Evolutionary conservation across 2,329 filamentous ascomycete species (phyloP).

Genomic region (Esteya vermicola): DNA sequence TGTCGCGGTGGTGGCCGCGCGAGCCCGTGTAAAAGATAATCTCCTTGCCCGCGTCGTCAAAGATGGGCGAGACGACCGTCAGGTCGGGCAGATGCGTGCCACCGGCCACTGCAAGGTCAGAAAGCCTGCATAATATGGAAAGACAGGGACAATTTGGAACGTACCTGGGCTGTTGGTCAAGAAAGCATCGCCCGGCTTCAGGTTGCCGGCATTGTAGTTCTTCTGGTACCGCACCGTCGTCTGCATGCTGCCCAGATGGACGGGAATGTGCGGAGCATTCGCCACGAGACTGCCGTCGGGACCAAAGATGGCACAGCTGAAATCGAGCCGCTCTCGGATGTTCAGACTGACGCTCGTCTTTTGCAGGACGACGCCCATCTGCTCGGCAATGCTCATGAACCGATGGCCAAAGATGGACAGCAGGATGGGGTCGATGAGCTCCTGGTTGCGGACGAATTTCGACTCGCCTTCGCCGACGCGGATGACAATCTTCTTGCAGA

Average conservation of each 20-base stretch:
- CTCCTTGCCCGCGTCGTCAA: slow-evolving; percentile 39
- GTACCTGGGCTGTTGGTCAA: slow-evolving; percentile 63
- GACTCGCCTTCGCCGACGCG: slow-evolving; percentile 46
- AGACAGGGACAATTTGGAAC: neutral
- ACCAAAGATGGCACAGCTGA: slow-evolving; percentile 70
- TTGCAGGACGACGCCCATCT: slow-evolving; percentile 62
- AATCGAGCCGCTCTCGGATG: slow-evolving; percentile 70
- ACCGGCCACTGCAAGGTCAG: slow-evolving; percentile 23
- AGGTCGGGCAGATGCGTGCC: slow-evolving; percentile 67
- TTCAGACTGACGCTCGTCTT: slow-evolving; percentile 73
- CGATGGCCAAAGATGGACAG: slow-evolving; percentile 67
- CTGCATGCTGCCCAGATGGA: slow-evolving; percentile 74
- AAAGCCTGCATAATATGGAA: slow-evolving; percentile 56
- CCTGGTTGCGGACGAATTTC: slow-evolving; percentile 27
- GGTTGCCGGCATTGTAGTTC: slow-evolving; percentile 61
- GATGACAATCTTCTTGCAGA: slow-evolving; percentile 60
- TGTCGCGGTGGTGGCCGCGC: slow-evolving; percentile 65
- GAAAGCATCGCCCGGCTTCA: slow-evolving; percentile 67
- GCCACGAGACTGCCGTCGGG: slow-evolving; percentile 60
- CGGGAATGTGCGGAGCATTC: slow-evolving; percentile 69
- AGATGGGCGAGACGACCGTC: slow-evolving; percentile 69
- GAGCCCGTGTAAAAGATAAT: slow-evolving; percentile 75
- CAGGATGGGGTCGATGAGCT: slow-evolving; percentile 45
- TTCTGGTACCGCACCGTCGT: slow-evolving; percentile 67
- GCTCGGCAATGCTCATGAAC: slow-evolving; percentile 53